Evolutionary conservation across 495 filamentous ascomycete species (phyloP), one percentile per base, ranked within the genome.

Genomic region (Neurospora africana): DNA sequence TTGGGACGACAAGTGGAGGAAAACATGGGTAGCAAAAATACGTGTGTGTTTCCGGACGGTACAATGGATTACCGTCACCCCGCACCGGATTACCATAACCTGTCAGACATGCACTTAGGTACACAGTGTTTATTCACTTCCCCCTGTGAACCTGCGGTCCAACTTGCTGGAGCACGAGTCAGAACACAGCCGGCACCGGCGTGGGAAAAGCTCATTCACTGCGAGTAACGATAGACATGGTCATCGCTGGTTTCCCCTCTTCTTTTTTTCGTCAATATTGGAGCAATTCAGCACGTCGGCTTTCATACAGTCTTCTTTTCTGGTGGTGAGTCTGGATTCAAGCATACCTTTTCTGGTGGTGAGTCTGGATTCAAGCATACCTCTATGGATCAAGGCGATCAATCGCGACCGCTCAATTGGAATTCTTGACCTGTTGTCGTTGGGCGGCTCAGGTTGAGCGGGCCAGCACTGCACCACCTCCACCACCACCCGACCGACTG

Each of bases 141-240:
- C 53, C 53, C 53, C 53, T 65, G 53, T 19, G 27, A 33, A 27
- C 15, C 30, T 65, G 27, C 27, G 33, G 27, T 65, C 27, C 53
- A 35, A 33, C 53, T 33, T 65, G 27, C 53, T 35, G 53, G 53
- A 65, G 53, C 71, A 43, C 72, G 72, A 73, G 72, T 73, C 72
- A 73, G 21, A 72, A 53, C 23, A 35, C 67, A 70, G 68, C 72
- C 68, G 68, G 72, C 68, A 58, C 72, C 68, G 72, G 72, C 68
- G 68, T 73, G 72, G 72, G 72, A 41, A 47, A 73, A 65, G 53
- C 53, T 33, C 15, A 65, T 30, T 65, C 27, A 65, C 53, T 35
- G 7, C 53, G 27, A 65, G 27, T 9, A 65, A 33, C 53, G 27
- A 35, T 30, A 33, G 23, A 30, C 53, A 65, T 30, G 11, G 53